A percentile compares a stretch with the other conserved stretches of the same genome.
Evolutionary conservation across 1,284 basidiomycete species (phyloP).

Genomic region (Cutaneotrichosporon sp.): DNA sequence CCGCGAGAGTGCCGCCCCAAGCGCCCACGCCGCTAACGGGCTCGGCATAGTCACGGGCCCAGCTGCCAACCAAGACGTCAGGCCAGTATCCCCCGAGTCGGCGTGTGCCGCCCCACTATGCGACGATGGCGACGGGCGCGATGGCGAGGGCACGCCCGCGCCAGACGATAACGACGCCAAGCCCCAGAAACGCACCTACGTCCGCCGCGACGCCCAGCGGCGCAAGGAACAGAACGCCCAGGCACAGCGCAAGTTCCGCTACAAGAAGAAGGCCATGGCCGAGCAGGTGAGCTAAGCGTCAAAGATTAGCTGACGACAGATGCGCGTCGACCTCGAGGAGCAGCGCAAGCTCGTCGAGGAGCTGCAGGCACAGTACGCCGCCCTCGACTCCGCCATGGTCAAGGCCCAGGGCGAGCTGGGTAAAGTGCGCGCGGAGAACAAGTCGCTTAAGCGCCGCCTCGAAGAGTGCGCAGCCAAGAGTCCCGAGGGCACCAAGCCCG

Average conservation of each 20-base stretch:
- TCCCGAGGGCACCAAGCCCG: no score
- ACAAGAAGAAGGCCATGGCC: constrained; percentile 26
- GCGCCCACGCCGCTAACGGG: neutral
- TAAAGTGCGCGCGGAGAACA: neutral
- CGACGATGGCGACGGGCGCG: no score
- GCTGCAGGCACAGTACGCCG: neutral
- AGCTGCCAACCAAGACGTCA: no score
- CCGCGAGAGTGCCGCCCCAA: neutral
- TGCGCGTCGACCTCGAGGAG: constrained; percentile 10
- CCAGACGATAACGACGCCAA: neutral
- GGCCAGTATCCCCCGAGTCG: no score
- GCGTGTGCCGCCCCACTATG: no score
- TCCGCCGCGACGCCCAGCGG: constrained; percentile 21
- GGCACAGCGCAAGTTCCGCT: constrained; percentile 27
- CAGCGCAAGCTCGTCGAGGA: neutral
- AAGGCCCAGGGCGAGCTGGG: neutral
- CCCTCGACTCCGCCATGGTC: neutral
- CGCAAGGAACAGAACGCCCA: constrained; percentile 27
- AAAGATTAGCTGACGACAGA: neutral
- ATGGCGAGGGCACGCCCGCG: neutral
- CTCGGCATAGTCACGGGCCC: no score
- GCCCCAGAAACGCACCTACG: constrained; percentile 15
- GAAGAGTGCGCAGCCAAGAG: neutral
- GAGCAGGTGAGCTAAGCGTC: constrained; percentile 18
- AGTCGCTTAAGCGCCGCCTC: neutral